Evolutionary conservation across 83 land plant species (phyloP), one percentile per base, ranked within the genome.

Genomic region (Picea abies): DNA sequence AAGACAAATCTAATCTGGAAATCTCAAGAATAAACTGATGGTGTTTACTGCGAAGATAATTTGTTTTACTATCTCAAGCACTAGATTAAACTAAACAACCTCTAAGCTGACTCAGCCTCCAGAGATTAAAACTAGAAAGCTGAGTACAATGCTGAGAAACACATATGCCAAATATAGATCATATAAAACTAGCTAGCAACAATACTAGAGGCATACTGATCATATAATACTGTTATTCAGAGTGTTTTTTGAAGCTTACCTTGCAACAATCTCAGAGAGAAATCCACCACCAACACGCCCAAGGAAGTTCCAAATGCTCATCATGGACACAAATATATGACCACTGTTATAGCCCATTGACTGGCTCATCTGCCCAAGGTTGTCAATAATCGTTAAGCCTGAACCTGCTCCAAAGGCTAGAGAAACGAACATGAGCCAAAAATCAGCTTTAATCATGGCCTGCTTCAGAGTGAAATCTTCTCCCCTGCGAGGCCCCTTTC

Each of bases 291-390:
- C 91, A 63, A 89, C 66, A 47, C 91, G 90, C 47, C 91, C 91
- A 37, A 87, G 86, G 47, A 89, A 89, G 79, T 87, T 89, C 91
- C 91, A 89, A 17, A 89, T 89, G 82, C 90, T 87, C 25, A 87
- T 87, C 87, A 89, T 23, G 26, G 91, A 84, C 6, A 89, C 91
- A 76, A 84, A 89, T 15, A 89, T 82, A 63, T 89, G 90, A 63
- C 84, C 66, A 82, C 80, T 84, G 5, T 69, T 22, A 83, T 89
- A 89, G 37, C 90, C 90, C 60, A 64, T 70, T 32, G 90, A 86
- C 80, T 89, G 90, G 16, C 84, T 78, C 56, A 89, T 89, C 82
- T 89, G 91, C 23, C 91, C 91, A 66, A 89, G 80, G 41, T 89
- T 89, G 79, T 89, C 90, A 29, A 89, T 87, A 25, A 84, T 87